A percentile compares a stretch with the other conserved stretches of the same genome.
phyloP scores from a whole-genome alignment of 2,329 filamentous ascomycete genomes.

The Drechslerella stenobrocha region DNA sequence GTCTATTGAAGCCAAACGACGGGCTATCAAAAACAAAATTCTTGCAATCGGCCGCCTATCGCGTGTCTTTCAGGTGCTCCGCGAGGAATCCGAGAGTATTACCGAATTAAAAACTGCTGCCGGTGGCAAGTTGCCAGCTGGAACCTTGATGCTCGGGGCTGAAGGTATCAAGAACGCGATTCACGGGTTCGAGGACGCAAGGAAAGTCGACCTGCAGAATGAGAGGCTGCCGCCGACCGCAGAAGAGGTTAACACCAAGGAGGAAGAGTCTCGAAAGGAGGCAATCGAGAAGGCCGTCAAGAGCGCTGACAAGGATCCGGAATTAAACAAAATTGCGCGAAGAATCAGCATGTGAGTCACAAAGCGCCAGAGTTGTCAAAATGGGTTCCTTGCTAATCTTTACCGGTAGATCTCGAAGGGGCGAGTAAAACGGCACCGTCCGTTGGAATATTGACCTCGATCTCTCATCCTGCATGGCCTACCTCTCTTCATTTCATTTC shows the following conservation, averaged over 20 bases:
- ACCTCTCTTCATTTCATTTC: not conserved
- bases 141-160: slow-evolving; percentile 95
- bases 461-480: not conserved
- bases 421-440: slow-evolving; percentile 26
- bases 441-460: not conserved
- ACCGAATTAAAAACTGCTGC: slow-evolving; percentile 97
- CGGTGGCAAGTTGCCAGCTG: slow-evolving; percentile 86
- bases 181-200: slow-evolving; percentile 91
- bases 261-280: slow-evolving; percentile 76
- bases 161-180: slow-evolving; percentile 99
- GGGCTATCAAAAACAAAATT: slow-evolving; percentile 99
- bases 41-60: slow-evolving; percentile 94
- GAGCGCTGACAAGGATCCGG: slow-evolving; percentile 89
- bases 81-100: slow-evolving; percentile 94
- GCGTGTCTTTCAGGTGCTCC: slow-evolving; percentile 95
- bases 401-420: slow-evolving; percentile 38
- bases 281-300: slow-evolving; percentile 82
- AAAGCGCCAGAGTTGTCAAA: not conserved
- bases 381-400: slow-evolving; percentile 1
- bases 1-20: slow-evolving; percentile 88
- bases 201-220: slow-evolving; percentile 96
- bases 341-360: slow-evolving; percentile 88
- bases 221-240: slow-evolving; percentile 89
- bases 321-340: slow-evolving; percentile 81
- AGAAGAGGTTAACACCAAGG: slow-evolving; percentile 84